These are phyloP conservation scores for Aspergillus hancockii DNA, from an alignment of 495 filamentous ascomycete genomes.

Conservation along the genomic window DNA sequence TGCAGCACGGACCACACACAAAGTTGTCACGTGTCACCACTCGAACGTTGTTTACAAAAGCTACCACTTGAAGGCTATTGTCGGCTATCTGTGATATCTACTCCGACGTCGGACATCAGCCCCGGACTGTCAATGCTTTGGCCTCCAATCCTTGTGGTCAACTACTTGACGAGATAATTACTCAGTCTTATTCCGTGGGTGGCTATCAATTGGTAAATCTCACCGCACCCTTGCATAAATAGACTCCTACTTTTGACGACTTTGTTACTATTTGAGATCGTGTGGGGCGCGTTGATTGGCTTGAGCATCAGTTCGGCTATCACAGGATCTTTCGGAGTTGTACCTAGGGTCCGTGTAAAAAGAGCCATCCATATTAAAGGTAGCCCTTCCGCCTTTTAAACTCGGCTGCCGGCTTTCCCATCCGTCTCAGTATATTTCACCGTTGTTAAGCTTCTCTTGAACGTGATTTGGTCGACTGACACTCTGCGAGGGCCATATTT, in stretches of 20 bases:
- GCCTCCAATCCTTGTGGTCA: not conserved
- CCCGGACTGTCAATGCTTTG: conserved; percentile 2
- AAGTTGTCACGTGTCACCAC: conserved; percentile 11
- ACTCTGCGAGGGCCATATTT: not conserved
- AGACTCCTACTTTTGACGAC: not conserved
- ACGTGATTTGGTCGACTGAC: not conserved
- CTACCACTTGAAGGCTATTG: conserved; percentile 1
- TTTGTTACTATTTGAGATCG: not conserved
- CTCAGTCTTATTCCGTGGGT: not conserved
- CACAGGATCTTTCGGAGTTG: conserved; percentile 30
- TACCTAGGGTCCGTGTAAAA: conserved; percentile 29
- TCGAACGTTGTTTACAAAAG: conserved; percentile 3
- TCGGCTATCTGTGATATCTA: conserved; percentile 11
- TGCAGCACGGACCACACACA: not conserved
- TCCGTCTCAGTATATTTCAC: conserved; percentile 7
- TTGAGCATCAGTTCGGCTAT: conserved; percentile 4
- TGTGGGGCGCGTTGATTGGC: conserved; percentile 1
- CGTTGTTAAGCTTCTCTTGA: conserved; percentile 3
- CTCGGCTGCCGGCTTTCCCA: conserved; percentile 18
- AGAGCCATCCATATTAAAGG: conserved; percentile 21
- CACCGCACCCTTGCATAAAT: not conserved
- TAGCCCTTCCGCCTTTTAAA: conserved; percentile 23
- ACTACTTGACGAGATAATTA: not conserved
- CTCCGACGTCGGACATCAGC: conserved; percentile 22
- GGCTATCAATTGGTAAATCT: not conserved